Conservation (phyloP, 441 rosid genomes). For the Eruca vesicaria region DNA sequence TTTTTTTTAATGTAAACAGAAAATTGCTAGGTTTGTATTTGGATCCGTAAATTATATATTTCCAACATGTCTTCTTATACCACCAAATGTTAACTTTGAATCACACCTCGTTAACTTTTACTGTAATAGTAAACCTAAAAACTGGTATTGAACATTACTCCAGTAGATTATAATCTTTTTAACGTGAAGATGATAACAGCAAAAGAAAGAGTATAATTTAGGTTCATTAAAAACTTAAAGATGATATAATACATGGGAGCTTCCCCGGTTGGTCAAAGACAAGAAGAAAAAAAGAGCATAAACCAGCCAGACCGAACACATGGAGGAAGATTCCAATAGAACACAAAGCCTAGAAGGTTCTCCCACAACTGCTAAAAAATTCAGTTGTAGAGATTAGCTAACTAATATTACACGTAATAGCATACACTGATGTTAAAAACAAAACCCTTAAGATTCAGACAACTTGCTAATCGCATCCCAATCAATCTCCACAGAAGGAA, state of each 20-base stretch:
- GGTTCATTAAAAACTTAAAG: slow-evolving; percentile 15
- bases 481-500: slow-evolving; percentile 80
- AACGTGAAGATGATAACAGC: neutral
- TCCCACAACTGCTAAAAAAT: slow-evolving; percentile 36
- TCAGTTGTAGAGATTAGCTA: slow-evolving; percentile 49
- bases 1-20: neutral
- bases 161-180: neutral
- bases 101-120: neutral
- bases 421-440: neutral
- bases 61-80: neutral
- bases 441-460: slow-evolving; percentile 35
- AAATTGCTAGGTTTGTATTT: neutral
- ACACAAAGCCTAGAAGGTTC: slow-evolving; percentile 11
- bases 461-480: slow-evolving; percentile 74
- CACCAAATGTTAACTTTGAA: neutral
- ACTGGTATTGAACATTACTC: neutral
- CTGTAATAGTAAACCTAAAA: neutral
- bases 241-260: slow-evolving; percentile 6
- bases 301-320: slow-evolving; percentile 29
- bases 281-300: slow-evolving; percentile 6
- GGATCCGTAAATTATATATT: neutral
- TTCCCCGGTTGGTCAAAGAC: slow-evolving; percentile 25
- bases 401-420: slow-evolving; percentile 20
- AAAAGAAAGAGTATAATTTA: slow-evolving; percentile 15
- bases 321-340: slow-evolving; percentile 23